These are phyloP conservation scores for Solanum hybrid DNA, from an alignment of 305 asterid species.

Conservation along the genomic window DNA sequence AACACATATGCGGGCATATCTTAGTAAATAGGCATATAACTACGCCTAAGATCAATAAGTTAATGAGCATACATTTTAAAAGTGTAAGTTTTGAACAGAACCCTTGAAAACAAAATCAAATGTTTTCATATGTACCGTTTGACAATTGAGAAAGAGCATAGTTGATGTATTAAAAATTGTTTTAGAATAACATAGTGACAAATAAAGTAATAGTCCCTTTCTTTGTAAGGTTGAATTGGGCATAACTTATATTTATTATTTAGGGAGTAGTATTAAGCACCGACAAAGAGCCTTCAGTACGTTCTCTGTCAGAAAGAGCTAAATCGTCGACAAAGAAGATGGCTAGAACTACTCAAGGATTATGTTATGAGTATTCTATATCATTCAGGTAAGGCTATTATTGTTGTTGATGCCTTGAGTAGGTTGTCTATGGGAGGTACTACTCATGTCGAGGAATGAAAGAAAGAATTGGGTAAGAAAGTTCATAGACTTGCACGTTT, in stretches of 20 bases:
- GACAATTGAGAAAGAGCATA: not conserved
- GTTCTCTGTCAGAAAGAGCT: not conserved
- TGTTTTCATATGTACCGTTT: not conserved
- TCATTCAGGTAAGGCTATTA: not conserved
- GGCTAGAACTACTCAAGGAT: not conserved
- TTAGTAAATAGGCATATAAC: not conserved
- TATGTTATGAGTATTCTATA: not conserved
- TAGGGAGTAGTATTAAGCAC: too few species aligned
- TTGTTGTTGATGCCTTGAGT: not conserved
- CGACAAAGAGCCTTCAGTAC: not conserved
- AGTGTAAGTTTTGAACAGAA: not conserved
- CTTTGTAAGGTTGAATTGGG: too few species aligned
- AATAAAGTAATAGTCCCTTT: too few species aligned
- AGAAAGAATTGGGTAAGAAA: not conserved
- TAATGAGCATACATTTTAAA: not conserved
- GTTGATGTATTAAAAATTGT: not conserved
- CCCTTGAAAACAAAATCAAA: not conserved
- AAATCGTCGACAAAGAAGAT: not conserved
- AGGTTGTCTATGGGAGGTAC: not conserved
- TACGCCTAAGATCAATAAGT: not conserved
- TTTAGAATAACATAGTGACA: too few species aligned
- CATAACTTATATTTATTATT: too few species aligned
- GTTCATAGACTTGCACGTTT: not conserved
- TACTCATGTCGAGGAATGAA: not conserved
- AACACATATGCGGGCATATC: not conserved